Percentiles rank a stretch among this genome's conserved stretches.
These are phyloP conservation scores for Cajanus cajan DNA, from an alignment of 306 rosid species.

Conservation along the genomic window DNA sequence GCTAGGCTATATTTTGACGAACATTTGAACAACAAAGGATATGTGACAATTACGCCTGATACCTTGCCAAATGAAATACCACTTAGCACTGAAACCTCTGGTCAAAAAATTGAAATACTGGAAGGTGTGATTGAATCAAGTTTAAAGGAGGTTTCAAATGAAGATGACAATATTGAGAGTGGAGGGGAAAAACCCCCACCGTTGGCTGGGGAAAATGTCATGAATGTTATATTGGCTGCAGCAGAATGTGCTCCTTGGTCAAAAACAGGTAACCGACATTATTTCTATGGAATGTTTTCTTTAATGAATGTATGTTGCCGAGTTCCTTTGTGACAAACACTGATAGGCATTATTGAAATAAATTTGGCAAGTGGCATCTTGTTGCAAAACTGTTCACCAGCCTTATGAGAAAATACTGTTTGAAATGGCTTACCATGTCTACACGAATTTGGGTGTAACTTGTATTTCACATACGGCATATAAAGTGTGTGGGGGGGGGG, in stretches of 20 bases:
- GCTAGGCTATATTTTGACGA: constrained; percentile 26
- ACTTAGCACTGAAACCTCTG: constrained; percentile 20
- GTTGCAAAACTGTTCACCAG: neutral
- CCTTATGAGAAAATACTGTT: neutral
- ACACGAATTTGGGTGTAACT: neutral
- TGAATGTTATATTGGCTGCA: constrained; percentile 83
- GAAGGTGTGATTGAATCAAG: constrained; percentile 29
- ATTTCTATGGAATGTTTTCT: constrained; percentile 17
- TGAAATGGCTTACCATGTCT: neutral
- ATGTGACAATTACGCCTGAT: constrained; percentile 33
- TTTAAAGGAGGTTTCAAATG: constrained; percentile 28
- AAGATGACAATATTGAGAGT: constrained; percentile 18
- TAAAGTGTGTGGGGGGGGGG: neutral
- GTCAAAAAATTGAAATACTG: constrained; percentile 29
- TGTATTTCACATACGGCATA: neutral
- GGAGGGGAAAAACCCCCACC: constrained; percentile 59
- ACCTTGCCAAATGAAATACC: constrained; percentile 39
- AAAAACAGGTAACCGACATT: constrained; percentile 68
- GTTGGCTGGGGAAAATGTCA: constrained; percentile 84
- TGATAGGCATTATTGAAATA: neutral
- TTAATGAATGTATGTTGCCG: neutral
- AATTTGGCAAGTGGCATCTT: neutral
- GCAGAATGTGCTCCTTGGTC: constrained; percentile 95
- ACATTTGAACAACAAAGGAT: constrained; percentile 27
- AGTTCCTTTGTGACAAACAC: neutral